Percentiles rank a stretch among this genome's conserved stretches.
These are phyloP conservation scores for Hymenoscyphus salicellus DNA, from an alignment of 2,329 filamentous ascomycete species.

Conservation along the genomic window DNA sequence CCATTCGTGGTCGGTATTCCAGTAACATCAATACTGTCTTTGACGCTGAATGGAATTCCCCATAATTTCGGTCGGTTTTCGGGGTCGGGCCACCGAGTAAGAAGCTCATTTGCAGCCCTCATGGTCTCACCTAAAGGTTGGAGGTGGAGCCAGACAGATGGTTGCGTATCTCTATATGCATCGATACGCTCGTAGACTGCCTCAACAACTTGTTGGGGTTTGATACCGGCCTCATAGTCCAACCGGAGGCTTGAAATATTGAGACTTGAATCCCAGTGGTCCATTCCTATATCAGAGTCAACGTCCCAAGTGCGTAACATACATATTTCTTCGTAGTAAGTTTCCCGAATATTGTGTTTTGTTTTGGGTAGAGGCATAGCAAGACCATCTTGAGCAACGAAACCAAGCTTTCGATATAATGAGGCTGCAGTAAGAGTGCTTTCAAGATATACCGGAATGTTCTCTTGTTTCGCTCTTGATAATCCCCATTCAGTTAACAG, in stretches of 20 bases:
- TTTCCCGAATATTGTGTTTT: conserved; percentile 6
- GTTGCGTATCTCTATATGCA: conserved; percentile 45
- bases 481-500: conserved; percentile 30
- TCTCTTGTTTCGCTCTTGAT: conserved; percentile 20
- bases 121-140: conserved; percentile 42
- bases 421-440: conserved; percentile 25
- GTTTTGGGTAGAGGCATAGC: conserved; percentile 24
- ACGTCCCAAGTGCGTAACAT: conserved; percentile 28
- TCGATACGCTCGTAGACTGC: conserved; percentile 34
- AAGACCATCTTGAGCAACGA: conserved; percentile 25
- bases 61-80: conserved; percentile 47
- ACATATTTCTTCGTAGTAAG: conserved; percentile 29
- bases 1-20: conserved; percentile 46
- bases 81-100: conserved; percentile 39
- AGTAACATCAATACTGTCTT: conserved; percentile 49
- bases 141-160: conserved; percentile 51
- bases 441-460: conserved; percentile 29
- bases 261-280: conserved; percentile 32
- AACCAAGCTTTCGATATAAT: conserved; percentile 29
- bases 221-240: conserved; percentile 31
- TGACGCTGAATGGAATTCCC: conserved; percentile 50
- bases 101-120: conserved; percentile 41
- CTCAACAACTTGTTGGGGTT: conserved; percentile 29
- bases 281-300: conserved; percentile 14
- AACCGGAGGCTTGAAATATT: conserved; percentile 26